Evolutionary conservation across 2,329 filamentous ascomycete species (phyloP).

Genomic region (Pseudocercospora ulei): DNA sequence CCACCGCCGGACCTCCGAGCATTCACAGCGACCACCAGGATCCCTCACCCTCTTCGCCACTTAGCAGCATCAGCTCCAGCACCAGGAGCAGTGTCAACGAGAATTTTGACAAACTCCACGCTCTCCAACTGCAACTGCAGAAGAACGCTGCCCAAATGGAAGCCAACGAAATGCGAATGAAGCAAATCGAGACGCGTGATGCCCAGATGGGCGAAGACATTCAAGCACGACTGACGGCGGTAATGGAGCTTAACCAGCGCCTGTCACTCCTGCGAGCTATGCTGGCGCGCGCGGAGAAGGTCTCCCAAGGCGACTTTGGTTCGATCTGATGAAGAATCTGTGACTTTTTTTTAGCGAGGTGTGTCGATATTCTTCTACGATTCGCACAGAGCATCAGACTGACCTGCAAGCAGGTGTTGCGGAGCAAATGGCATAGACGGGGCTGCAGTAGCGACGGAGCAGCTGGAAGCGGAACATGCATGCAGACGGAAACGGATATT

Average conservation of each 20-base stretch:
- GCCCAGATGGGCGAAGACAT: slow-evolving; percentile 13
- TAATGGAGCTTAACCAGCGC: slow-evolving; percentile 19
- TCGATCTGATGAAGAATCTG: no score
- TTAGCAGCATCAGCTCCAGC: slow-evolving; percentile 16
- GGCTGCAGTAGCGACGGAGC: no score
- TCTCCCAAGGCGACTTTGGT: slow-evolving; percentile 15
- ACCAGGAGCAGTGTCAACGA: slow-evolving; percentile 12
- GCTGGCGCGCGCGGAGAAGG: slow-evolving; percentile 17
- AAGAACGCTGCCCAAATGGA: slow-evolving; percentile 20
- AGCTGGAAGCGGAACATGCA: no score
- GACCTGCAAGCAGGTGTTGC: no score
- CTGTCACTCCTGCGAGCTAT: slow-evolving; percentile 14
- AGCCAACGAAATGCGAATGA: slow-evolving; percentile 20
- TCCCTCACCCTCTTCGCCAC: slow-evolving; percentile 12
- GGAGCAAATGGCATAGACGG: no score
- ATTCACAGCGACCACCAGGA: slow-evolving; percentile 11
- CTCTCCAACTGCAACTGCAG: slow-evolving; percentile 18
- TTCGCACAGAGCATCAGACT: no score
- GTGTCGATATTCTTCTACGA: no score
- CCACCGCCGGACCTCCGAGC: slow-evolving; percentile 9
- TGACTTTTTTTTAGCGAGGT: no score
- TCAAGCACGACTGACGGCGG: slow-evolving; percentile 14
- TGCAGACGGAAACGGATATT: no score
- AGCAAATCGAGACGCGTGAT: slow-evolving; percentile 15
- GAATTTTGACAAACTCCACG: slow-evolving; percentile 17